Base-by-base conservation (phyloP, 208 protist species). In the Leishmania martiniquensis region DNA sequence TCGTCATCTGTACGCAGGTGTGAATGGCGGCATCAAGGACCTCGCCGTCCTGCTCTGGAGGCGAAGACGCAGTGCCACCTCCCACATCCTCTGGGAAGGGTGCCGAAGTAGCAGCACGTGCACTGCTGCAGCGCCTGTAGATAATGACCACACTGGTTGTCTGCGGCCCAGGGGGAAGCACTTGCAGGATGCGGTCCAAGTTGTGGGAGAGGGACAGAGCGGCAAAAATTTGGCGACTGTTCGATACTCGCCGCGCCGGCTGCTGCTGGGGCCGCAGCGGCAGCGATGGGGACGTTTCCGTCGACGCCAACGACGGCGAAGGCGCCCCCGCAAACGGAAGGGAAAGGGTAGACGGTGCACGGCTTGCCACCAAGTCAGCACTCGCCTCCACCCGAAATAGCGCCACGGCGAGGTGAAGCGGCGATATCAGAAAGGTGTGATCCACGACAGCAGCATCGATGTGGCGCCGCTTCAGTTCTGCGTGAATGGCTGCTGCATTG, bases 401-500 rank as follows among this genome's bases (percentile, higher is more conserved):
- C 15, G 91, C 89, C 25, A 86, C 89, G 20, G 85, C 81, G 22
- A 97, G 87, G 44, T 97, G 93, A 17, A 92, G 80, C 4, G 77
- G 80, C 0, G 93, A 97, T n/a, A 95, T 15, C 44, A 95, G 72
- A 65, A 86, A 93, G 47, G 80, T 83, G 34, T 90, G 86, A 71
- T 96, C 90, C 25, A 96, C 82, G 5, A 95, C 90, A 9, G 90
- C 93, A 6, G 89, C 89, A 44, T 95, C 87, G 62, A 93, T 85
- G 47, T 73, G 67, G 22, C 44, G 52, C 6, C 79, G 49, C 63
- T 92, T 91, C 55, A 93, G 76, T 39, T 86, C 77, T 6, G 83
- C 71, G 62, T 93, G 85, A 45, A 92, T 75, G 32, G 76, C 72
- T 4, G 85, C 44, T 44, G 88, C 89, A 75, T 91, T 67, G 15